Evolutionary conservation across 495 filamentous ascomycete genomes (phyloP), one percentile per base, ranked within the genome.

Genomic region (Bacidia rubella): DNA sequence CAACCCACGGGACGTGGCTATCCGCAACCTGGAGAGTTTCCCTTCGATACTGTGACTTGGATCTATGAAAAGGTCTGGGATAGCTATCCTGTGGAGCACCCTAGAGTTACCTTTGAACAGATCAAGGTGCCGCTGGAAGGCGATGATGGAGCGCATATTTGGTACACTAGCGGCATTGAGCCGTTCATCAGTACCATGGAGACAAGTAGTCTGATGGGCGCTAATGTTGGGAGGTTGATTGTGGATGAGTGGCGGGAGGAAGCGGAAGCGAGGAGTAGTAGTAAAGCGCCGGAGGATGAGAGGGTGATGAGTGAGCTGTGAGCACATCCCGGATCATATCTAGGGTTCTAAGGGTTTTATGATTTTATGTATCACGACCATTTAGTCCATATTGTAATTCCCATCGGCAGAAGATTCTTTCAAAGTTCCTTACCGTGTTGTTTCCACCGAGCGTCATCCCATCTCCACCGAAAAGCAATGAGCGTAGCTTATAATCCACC

Each of bases 111-210:
- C 0, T 99, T 97, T 56, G 90, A 95, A 55, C 85, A 93, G 39
- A 75, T 81, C 0, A 70, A 79, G 52, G 64, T 97, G 1, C 82
- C 68, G 4, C 63, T 65, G 9, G 57, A 63, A 21, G 39, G 17
- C 17, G 27, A 39, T 17, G 32, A 52, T 11, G 47, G 52, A 58
- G 73, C 1, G 72, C 11, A 32, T 21, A 62, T 97, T 11, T 96
- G 86, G 76, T 97, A 98, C 63, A 97, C 92, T 0, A 81, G 84
- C 40, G 90, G 85, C 0, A 95, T 97, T 49, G 92, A 98, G 68
- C 83, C 81, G 57, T 96, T 98, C 60, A 94, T 97, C 54, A 87
- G 81, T 12, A 95, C 92, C 0, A 99, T 99, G 92, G 92, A 99
- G 73, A 99, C 93, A 7, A 97, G 84, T 64, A 82, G 84, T 0